These are phyloP conservation scores for Cyberlindnera euphorbiiphila DNA, from an alignment of 805 yeast genomes.

Conservation along the genomic window DNA sequence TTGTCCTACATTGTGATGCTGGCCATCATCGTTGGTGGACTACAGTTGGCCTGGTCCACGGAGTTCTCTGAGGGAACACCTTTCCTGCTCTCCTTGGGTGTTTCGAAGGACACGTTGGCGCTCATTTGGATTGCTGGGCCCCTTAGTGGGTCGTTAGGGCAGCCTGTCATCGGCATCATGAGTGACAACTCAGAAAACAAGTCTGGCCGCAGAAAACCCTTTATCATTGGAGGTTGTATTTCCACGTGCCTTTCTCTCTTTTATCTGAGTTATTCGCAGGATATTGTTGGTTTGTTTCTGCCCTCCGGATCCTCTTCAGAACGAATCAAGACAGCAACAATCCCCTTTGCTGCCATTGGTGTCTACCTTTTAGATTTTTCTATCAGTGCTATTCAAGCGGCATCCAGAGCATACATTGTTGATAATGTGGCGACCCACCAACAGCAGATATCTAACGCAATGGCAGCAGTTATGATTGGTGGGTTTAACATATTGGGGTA, in stretches of 20 bases:
- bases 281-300: slow-evolving; percentile 35
- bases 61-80: slow-evolving; percentile 66
- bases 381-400: slow-evolving; percentile 56
- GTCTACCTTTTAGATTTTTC: slow-evolving; percentile 55
- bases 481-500: slow-evolving; percentile 56
- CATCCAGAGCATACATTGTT: slow-evolving; percentile 56
- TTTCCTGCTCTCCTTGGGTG: slow-evolving; percentile 55
- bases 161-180: slow-evolving; percentile 57
- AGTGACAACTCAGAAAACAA: slow-evolving; percentile 46
- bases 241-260: slow-evolving; percentile 44
- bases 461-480: slow-evolving; percentile 66
- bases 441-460: slow-evolving; percentile 57
- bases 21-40: slow-evolving; percentile 50
- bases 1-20: slow-evolving; percentile 40
- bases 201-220: slow-evolving; percentile 54
- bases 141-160: slow-evolving; percentile 57
- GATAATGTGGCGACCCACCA: slow-evolving; percentile 56
- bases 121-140: slow-evolving; percentile 70
- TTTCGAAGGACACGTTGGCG: slow-evolving; percentile 51
- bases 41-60: slow-evolving; percentile 62
- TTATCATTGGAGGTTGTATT: slow-evolving; percentile 50
- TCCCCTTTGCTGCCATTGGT: slow-evolving; percentile 50
- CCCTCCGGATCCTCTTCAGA: slow-evolving; percentile 21
- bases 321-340: slow-evolving; percentile 31
- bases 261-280: slow-evolving; percentile 42